Base-by-base conservation (phyloP, 768 basidiomycete species). In the Phanerodontia chrysosporium region DNA sequence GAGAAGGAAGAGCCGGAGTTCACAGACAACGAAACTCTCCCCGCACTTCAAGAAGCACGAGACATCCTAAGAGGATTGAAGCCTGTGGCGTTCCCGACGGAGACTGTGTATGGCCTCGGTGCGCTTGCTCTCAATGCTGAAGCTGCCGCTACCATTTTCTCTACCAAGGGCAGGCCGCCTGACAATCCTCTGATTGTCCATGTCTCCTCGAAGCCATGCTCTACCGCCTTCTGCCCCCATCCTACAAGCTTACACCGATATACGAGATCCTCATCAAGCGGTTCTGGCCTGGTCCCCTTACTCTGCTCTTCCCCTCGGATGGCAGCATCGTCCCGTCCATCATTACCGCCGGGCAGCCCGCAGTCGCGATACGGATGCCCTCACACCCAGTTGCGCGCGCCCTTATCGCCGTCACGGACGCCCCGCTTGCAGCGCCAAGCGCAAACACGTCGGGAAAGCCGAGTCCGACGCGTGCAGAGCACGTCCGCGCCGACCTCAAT, bases 121-220 rank as follows among this genome's bases (percentile, higher is more conserved):
- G 97, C 94, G 0, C 74, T 86, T 22, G 94, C 96, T 0, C 74
- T 93, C 46, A 75, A 84, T 65, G 62, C 80, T 8, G 62, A 73
- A 16, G 93, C 95, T 2, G 82, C 84, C 5, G 68, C 79, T 2
- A 80, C 80, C 65, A 95, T 99, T 66, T 99, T 94, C 73, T 72
- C 81, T 18, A 89, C 89, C 52, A 99, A 99, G 68, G 92, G 94
- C 39, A 82, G 97, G 55, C 97, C 97, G 7, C 76, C 89, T 3
- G 97, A 99, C 73, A 99, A 99, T 72, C 97, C 97, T 1, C 81
- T 99, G 55, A 99, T 99, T 78, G 90, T 98, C 25, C 97, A 99
- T 73, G 85, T 99, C 60, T 93, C 93, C 8, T 95, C 92, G 0
- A 73, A 22, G 65, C 77, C 39, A 98, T 98, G 97, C 84, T 99